Conservation (phyloP, 805 yeast species). For the Starmerella geochares region DNA sequence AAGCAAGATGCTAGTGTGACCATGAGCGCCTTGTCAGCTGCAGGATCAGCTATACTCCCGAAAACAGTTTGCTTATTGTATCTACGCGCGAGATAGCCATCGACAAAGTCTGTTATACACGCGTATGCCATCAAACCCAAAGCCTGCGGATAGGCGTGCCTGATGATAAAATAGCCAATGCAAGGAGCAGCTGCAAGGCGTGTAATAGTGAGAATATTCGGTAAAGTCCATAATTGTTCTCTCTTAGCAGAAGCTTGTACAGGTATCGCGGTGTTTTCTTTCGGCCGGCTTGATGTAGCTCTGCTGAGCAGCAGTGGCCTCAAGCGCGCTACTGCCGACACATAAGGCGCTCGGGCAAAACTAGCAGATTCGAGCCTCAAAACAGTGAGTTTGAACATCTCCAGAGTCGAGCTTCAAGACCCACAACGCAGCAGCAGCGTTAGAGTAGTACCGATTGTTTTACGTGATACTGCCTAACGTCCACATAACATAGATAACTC, state of each 20-base stretch:
- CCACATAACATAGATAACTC: neutral
- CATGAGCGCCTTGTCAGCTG: slow-evolving; percentile 91
- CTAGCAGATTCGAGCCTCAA: neutral
- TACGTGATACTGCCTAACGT: neutral
- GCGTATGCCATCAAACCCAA: slow-evolving; percentile 69
- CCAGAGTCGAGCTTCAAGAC: neutral
- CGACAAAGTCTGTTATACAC: slow-evolving; percentile 81
- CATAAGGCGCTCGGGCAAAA: neutral
- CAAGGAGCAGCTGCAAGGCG: slow-evolving; percentile 75
- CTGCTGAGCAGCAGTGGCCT: neutral
- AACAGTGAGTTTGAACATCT: neutral
- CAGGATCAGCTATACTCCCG: slow-evolving; percentile 88
- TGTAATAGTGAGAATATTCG: slow-evolving; percentile 73
- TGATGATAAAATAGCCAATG: slow-evolving; percentile 66
- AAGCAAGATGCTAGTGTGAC: slow-evolving; percentile 70
- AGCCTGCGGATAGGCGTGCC: slow-evolving; percentile 55
- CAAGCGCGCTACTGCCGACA: neutral
- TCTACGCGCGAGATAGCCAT: slow-evolving; percentile 81
- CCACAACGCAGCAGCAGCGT: neutral
- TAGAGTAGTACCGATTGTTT: neutral
- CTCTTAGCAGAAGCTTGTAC: neutral
- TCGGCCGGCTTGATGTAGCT: neutral
- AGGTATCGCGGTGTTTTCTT: neutral
- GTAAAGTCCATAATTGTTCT: slow-evolving; percentile 68
- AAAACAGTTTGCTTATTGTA: slow-evolving; percentile 67